Conservation (phyloP, 1,139 yeast species). For the Lipomyces yarrowii region DNA sequence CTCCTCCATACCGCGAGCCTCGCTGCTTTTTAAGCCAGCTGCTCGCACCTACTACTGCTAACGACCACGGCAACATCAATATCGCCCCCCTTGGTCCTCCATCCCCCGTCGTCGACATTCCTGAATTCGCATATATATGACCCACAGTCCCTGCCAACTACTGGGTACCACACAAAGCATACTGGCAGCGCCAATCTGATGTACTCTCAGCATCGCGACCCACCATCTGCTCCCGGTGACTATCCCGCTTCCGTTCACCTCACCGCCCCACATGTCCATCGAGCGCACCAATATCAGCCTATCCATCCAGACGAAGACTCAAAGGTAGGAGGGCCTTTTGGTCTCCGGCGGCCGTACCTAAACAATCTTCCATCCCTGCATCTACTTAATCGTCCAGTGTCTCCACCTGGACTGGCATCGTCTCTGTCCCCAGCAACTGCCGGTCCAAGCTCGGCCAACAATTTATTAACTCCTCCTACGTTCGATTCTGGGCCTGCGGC, state of each 20-base stretch:
- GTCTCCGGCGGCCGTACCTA: conserved; percentile 12
- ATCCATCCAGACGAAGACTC: not conserved
- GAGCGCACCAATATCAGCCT: not conserved
- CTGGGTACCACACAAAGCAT: not conserved
- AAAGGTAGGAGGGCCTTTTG: not conserved
- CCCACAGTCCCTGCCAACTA: not conserved
- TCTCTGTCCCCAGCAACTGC: conserved; percentile 3
- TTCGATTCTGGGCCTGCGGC: conserved; percentile 5
- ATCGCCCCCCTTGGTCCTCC: not conserved
- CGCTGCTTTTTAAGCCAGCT: not conserved
- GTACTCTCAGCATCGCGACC: not conserved
- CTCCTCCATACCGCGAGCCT: not conserved
- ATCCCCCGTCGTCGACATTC: not conserved
- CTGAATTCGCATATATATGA: not conserved
- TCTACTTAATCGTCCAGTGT: conserved; percentile 14
- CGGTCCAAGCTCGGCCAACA: conserved; percentile 1
- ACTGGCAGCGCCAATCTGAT: not conserved
- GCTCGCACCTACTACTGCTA: conserved; percentile 2
- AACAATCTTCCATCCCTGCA: conserved; percentile 28
- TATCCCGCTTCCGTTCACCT: not conserved
- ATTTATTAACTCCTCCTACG: conserved; percentile 11
- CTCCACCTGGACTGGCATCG: conserved; percentile 14
- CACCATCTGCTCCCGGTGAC: not conserved
- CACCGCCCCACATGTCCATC: not conserved
- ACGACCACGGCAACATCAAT: conserved; percentile 6